Base-by-base conservation (phyloP, 2,329 filamentous ascomycete species). In the Pseudogymnoascus sp. region DNA sequence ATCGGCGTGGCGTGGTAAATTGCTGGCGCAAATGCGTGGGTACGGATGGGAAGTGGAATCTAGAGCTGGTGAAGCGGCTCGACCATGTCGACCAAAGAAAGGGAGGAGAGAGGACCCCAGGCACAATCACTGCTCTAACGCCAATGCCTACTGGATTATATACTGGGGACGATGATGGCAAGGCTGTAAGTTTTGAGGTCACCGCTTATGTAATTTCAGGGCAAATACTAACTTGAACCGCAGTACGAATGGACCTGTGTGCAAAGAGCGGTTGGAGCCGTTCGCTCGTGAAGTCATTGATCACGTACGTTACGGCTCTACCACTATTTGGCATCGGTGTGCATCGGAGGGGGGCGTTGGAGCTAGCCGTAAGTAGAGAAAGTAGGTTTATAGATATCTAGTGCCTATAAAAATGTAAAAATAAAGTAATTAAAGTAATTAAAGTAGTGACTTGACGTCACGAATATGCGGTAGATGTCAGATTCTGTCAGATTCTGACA, bases 141-240 rank as follows among this genome's bases (percentile, higher is more conserved):
- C 89, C 93, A 2, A 89, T 92, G 81, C 85, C 90, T 60, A 86
- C 88, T 65, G 82, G 87, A 64, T 86, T 97, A 8, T 97, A 97
- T 74, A 96, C 92, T 0, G 94, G 93, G 2, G 94, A 97, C 76
- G 94, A 97, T 66, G 88, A 92, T 65, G 94, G 94, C 31, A 82
- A 87, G 78, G 93, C 99, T 74, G 90, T 94, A 71, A 83, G 86
- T 84, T 63, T 60, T 59, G 17, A 26, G 8, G 17, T 39, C 37
- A 59, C 15, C 3, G 9, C n/a, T 17, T 15, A 6, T 5, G 17
- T 21, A 54, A 9, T 21, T 40, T 26, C 17, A 61, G 33, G 63
- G 37, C 57, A 59, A 63, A 67, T 61, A 37, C 29, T 57, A 63
- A 66, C 36, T 47, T 36, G 5, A 21, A 11, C 29, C 9, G 21